A percentile compares a stretch with the other conserved stretches of the same genome.
Conservation (phyloP, 106 monocot species). For the Platanthera zijinensis region DNA sequence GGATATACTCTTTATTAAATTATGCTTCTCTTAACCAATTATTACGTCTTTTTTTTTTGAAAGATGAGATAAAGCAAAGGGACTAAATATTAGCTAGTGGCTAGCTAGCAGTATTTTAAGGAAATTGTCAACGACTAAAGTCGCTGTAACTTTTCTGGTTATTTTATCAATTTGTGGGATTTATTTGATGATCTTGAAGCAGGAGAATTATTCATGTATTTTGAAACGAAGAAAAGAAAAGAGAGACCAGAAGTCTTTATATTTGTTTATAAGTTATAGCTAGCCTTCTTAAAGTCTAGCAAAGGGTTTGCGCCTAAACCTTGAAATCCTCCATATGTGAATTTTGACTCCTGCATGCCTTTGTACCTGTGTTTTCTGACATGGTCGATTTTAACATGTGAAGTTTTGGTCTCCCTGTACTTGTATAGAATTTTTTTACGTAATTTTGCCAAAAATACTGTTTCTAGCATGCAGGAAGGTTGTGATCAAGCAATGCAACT, state of each 20-base stretch:
- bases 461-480: slow-evolving; percentile 24
- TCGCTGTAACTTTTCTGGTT: too few relatives aligned
- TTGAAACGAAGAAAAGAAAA: not conserved
- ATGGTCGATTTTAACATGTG: not conserved
- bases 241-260: too few relatives aligned
- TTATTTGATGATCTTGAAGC: not conserved
- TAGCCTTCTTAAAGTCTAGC: not conserved
- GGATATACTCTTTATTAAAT: too few relatives aligned
- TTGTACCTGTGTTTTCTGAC: not conserved
- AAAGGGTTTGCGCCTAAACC: not conserved
- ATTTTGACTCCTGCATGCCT: not conserved
- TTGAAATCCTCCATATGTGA: not conserved
- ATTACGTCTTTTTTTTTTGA: too few relatives aligned
- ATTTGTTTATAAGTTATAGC: too few relatives aligned
- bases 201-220: not conserved
- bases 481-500: slow-evolving; percentile 8
- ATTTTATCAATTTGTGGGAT: not conserved
- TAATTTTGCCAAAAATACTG: slow-evolving; percentile 3
- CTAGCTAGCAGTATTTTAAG: too few relatives aligned
- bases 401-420: not conserved
- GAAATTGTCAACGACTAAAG: too few relatives aligned
- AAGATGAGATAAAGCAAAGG: too few relatives aligned
- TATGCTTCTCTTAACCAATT: too few relatives aligned
- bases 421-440: not conserved
- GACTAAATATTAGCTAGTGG: too few relatives aligned